These are phyloP conservation scores for Epithemia pelagica DNA, from an alignment of 108 stramenopile species.

Conservation along the genomic window DNA sequence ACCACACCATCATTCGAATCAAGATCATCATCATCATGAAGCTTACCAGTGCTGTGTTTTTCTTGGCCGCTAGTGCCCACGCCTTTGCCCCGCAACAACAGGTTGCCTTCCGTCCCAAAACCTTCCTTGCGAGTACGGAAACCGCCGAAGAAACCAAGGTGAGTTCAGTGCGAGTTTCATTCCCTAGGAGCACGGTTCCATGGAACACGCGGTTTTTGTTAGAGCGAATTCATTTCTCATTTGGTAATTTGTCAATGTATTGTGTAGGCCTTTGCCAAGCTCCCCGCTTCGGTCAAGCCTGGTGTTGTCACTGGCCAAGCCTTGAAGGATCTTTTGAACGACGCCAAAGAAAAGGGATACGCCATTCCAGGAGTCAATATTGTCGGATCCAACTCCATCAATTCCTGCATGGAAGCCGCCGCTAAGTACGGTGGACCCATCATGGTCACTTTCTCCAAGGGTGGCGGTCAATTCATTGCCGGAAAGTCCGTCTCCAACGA, in stretches of 20 bases:
- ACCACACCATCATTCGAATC: too few relatives aligned
- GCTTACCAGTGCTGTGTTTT: constrained; percentile 10
- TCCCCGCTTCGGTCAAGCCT: constrained; percentile 72
- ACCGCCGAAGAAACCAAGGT: constrained; percentile 78
- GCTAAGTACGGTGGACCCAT: constrained; percentile 83
- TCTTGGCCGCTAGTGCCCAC: constrained; percentile 8
- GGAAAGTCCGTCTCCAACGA: constrained; percentile 85
- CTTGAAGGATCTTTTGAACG: constrained; percentile 63
- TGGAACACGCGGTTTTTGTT: too few relatives aligned
- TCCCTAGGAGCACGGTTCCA: neutral
- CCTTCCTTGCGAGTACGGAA: constrained; percentile 48
- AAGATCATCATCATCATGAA: too few relatives aligned
- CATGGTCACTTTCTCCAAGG: constrained; percentile 86
- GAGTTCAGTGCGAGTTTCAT: constrained; percentile 5
- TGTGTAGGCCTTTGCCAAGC: constrained; percentile 49
- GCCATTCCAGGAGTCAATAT: constrained; percentile 95
- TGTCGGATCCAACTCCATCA: constrained; percentile 83
- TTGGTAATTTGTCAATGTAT: neutral
- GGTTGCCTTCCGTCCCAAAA: constrained; percentile 8
- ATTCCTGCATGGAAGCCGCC: constrained; percentile 90
- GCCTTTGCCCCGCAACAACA: constrained; percentile 12
- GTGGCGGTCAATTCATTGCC: constrained; percentile 87
- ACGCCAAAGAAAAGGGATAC: constrained; percentile 78
- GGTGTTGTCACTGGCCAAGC: constrained; percentile 76
- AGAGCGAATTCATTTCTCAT: neutral